Percentiles rank a stretch among this genome's conserved stretches.
phyloP scores from a whole-genome alignment of 2,329 filamentous ascomycete genomes.

The Nannizziopsis barbatae region DNA sequence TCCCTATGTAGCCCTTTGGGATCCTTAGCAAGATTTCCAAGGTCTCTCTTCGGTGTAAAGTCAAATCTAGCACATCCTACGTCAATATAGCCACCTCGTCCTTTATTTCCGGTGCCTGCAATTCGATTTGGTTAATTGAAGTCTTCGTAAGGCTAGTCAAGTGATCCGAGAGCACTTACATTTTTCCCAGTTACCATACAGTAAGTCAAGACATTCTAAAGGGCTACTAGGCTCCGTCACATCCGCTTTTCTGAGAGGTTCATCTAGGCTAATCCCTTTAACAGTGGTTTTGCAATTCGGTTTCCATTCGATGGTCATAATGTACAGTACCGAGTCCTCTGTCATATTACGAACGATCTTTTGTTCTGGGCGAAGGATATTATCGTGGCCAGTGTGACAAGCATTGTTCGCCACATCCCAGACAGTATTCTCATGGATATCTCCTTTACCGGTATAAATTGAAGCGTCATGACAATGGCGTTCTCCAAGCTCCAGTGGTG shows the following conservation, averaged over 20 bases:
- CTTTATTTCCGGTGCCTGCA: slow-evolving; percentile 1
- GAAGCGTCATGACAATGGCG: neutral
- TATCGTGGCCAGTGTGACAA: neutral
- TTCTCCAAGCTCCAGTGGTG: neutral
- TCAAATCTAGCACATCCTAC: slow-evolving; percentile 2
- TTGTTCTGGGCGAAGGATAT: neutral
- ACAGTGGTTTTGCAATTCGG: neutral
- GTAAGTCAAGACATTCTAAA: neutral
- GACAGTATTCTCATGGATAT: neutral
- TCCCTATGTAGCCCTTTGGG: too few species aligned
- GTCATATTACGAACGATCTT: too few species aligned
- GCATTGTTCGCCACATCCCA: neutral
- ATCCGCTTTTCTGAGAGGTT: neutral
- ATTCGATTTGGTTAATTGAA: neutral
- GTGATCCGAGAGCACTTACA: neutral
- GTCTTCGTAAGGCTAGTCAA: neutral
- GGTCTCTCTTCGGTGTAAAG: neutral
- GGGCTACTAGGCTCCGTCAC: neutral
- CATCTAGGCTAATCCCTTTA: neutral
- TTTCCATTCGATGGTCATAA: neutral
- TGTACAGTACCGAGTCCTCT: neutral
- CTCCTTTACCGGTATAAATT: neutral
- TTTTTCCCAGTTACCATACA: neutral
- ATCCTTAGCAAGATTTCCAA: too few species aligned
- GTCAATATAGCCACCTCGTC: slow-evolving; percentile 4